Evolutionary conservation across 2,329 filamentous ascomycete species (phyloP).

Genomic region (Fusarium anthophilum): DNA sequence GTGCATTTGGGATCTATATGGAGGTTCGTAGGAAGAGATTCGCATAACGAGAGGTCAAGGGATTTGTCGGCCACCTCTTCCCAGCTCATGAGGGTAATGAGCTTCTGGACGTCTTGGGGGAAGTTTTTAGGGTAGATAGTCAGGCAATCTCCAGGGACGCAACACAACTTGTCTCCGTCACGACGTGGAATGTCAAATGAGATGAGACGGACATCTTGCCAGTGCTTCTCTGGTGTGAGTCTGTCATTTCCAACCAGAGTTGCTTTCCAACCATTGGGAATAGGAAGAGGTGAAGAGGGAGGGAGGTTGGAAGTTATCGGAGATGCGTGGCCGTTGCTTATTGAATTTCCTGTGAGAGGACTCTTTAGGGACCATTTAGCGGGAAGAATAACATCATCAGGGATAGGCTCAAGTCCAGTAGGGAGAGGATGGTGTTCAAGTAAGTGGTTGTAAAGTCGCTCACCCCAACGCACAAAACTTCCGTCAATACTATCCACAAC

Average conservation of each 20-base stretch:
- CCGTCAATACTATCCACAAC: slow-evolving; percentile 74
- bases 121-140: slow-evolving; percentile 91
- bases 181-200: slow-evolving; percentile 60
- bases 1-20: slow-evolving; percentile 61
- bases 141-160: slow-evolving; percentile 80
- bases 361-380: slow-evolving; percentile 67
- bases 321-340: slow-evolving; percentile 18
- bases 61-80: slow-evolving; percentile 73
- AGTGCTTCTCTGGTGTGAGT: slow-evolving; percentile 80
- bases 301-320: slow-evolving; percentile 37
- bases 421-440: slow-evolving; percentile 75
- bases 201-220: slow-evolving; percentile 93
- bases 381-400: slow-evolving; percentile 76
- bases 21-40: slow-evolving; percentile 48
- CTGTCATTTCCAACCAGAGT: slow-evolving; percentile 73
- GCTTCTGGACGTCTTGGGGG: slow-evolving; percentile 76
- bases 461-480: slow-evolving; percentile 80
- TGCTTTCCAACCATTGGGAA: slow-evolving; percentile 66
- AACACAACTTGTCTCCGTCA: slow-evolving; percentile 43
- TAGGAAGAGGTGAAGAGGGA: slow-evolving; percentile 57
- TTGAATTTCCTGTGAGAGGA: background rate
- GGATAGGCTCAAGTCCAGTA: slow-evolving; percentile 72
- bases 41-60: slow-evolving; percentile 60
- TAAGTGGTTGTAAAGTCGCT: slow-evolving; percentile 72
- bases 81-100: slow-evolving; percentile 86